Evolutionary conservation across 2,329 filamentous ascomycete genomes (phyloP), one percentile per base, ranked within the genome.

Genomic region (Alternaria dauci): DNA sequence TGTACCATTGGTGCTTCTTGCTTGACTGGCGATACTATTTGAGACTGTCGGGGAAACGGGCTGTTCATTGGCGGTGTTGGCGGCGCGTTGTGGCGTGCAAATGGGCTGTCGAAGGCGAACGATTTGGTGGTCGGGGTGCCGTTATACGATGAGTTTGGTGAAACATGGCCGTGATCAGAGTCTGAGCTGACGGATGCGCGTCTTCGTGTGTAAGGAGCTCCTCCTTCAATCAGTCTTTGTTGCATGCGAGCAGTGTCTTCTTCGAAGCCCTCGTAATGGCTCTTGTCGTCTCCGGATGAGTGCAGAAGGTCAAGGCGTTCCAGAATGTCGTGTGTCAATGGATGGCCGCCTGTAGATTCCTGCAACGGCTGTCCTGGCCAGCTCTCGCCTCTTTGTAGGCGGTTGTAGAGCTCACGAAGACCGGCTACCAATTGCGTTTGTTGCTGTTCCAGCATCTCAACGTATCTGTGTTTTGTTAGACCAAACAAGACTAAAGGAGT

Each of bases 401-500:
- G 81, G 63, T 80, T 82, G 75, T 89, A 89, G 46, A 89, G 78
- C 73, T 88, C 85, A 71, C 87, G 86, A 6, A 89, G 81, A 43
- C 86, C 87, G 55, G 84, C 79, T 30, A 89, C 87, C 5, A 89
- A 81, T 78, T 88, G 87, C 20, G 80, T 75, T 75, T 89, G 87
- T 79, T 89, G 87, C 70, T 88, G 86, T 71, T 89, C 87, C 51
- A 89, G 83, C 86, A 89, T 88, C 75, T 89, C 87, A 30, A 89
- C 87, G 63, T 88, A 88, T 65, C 86, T 88, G 42, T 9, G 12
- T 11, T 48, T 6, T 44, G 62, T 70, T 46, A 73, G 68, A 20
- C 14, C 26, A 14, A 20, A 8, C 36, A 28, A 8, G 23, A 11
- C 12, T 44, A 16, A 25, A 32, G 38, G 8, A 11, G 23, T 20